Evolutionary conservation across 164 flowering plant genomes (phyloP), one percentile per base, ranked within the genome.

Genomic region (Saururus chinensis): DNA sequence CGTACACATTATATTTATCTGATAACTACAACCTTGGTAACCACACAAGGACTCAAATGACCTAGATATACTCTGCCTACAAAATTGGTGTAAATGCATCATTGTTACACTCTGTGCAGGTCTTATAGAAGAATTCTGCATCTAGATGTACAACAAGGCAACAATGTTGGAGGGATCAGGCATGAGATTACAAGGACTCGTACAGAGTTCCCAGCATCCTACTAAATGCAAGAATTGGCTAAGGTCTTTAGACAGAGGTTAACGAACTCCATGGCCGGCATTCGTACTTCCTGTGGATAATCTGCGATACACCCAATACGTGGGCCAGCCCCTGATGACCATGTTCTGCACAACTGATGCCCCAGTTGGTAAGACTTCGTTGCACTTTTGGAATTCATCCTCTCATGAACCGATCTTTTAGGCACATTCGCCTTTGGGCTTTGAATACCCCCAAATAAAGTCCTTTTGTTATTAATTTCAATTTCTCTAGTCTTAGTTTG

Each of bases 261-360:
- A 17, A 82, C 84, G 22, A 83, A 74, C 71, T 89, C 96, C 62
- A 89, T 62, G 9, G 98, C 96, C 67, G 84, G 88, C 10, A 60
- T 25, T 66, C 88, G 75, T 48, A 89, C 66, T 67, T 87, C 87
- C 9, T 60, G 52, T 9, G 98, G 98, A 65, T 92, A 89, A 66
- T 92, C 96, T 2, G 87, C 86, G 35, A 88, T 75, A 42, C 93
- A 92, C 1, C 96, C 96, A 25, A 88, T 89, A 71, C 93, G 81
- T 0, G 96, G 90, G 17, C 98, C 98, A 57, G 82, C 86, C 14
- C 97, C 97, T 0, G 86, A 82, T 23, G 88, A 75, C 97, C 97
- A 93, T 68, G 79, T 82, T 51, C 74, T 60, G 0, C 92, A 74
- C 14, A 86, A 67, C 57, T 88, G 96, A 65, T 81, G 73, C 7